phyloP scores from a whole-genome alignment of 1,284 basidiomycete species.

The Ceratobasidium sp. region DNA sequence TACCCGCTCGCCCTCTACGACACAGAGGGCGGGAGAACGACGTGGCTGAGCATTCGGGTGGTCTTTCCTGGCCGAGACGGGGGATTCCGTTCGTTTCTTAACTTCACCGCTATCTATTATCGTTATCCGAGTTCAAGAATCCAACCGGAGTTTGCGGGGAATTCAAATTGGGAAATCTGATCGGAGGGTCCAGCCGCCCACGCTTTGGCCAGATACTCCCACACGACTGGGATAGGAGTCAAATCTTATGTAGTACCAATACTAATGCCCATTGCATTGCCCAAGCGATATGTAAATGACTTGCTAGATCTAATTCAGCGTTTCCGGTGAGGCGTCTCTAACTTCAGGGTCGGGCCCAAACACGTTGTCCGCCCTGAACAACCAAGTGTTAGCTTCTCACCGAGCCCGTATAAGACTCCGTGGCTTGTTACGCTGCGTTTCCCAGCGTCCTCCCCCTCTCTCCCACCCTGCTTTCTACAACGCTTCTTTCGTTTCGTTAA shows the following conservation, averaged over 20 bases:
- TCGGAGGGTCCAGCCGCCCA: slow-evolving; percentile 10
- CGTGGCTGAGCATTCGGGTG: neutral
- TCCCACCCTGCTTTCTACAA: slow-evolving; percentile 5
- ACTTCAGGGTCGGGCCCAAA: slow-evolving; percentile 8
- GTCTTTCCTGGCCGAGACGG: neutral
- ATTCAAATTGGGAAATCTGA: neutral
- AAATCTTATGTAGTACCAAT: neutral
- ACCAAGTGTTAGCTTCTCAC: neutral
- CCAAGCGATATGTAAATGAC: neutral
- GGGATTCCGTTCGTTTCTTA: neutral
- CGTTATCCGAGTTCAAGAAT: too few species aligned
- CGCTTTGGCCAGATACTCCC: neutral
- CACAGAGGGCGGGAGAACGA: neutral
- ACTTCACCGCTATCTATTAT: neutral
- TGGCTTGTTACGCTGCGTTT: slow-evolving; percentile 3
- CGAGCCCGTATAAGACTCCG: slow-evolving; percentile 37
- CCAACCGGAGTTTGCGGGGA: neutral
- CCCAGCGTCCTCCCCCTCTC: slow-evolving; percentile 10
- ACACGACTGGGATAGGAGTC: slow-evolving; percentile 7
- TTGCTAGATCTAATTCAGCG: neutral
- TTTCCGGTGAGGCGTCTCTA: neutral
- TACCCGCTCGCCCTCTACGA: neutral
- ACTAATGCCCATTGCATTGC: neutral
- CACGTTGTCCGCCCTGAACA: slow-evolving; percentile 5
- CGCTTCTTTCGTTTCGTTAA: slow-evolving; percentile 2